Conservation (phyloP, 768 basidiomycete genomes). For the Roridomyces roridus region DNA sequence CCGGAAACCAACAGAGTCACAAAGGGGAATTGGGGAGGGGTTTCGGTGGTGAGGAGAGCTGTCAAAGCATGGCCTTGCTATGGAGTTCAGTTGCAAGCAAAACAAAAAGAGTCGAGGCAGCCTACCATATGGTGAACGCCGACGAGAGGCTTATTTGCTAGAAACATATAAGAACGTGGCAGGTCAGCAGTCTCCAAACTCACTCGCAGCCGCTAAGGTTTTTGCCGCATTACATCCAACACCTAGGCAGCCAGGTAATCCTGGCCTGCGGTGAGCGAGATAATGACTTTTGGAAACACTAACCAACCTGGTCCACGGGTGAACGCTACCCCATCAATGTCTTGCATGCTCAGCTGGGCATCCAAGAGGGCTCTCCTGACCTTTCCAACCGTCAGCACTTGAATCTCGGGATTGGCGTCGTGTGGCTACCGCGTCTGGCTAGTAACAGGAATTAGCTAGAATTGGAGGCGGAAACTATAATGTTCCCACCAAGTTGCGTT, state of each 20-base stretch:
- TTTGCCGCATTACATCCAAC: conserved; percentile 87
- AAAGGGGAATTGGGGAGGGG: conserved; percentile 78
- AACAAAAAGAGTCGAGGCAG: background rate
- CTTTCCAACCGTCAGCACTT: no score
- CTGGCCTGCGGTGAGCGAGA: no score
- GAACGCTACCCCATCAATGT: conserved; percentile 89
- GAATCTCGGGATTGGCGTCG: no score
- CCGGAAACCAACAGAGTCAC: conserved; percentile 89
- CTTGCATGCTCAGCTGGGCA: conserved; percentile 59
- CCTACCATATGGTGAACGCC: conserved; percentile 96
- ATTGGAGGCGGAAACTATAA: conserved; percentile 37
- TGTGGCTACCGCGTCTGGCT: conserved; percentile 86
- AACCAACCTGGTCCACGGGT: conserved; percentile 82
- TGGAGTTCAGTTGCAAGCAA: background rate
- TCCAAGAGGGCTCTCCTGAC: conserved; percentile 70
- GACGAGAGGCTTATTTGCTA: conserved; percentile 71
- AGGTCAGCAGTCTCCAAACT: no score
- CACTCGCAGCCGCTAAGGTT: conserved; percentile 74
- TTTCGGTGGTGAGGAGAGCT: conserved; percentile 64
- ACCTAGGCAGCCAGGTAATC: conserved; percentile 81
- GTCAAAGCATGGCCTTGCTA: conserved; percentile 96
- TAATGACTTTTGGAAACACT: no score
- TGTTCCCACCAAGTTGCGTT: conserved; percentile 81
- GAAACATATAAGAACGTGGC: no score
- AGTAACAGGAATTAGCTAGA: background rate